Evolutionary conservation across 495 filamentous ascomycete species (phyloP), one percentile per base, ranked within the genome.

Genomic region (Echria macrotheca): DNA sequence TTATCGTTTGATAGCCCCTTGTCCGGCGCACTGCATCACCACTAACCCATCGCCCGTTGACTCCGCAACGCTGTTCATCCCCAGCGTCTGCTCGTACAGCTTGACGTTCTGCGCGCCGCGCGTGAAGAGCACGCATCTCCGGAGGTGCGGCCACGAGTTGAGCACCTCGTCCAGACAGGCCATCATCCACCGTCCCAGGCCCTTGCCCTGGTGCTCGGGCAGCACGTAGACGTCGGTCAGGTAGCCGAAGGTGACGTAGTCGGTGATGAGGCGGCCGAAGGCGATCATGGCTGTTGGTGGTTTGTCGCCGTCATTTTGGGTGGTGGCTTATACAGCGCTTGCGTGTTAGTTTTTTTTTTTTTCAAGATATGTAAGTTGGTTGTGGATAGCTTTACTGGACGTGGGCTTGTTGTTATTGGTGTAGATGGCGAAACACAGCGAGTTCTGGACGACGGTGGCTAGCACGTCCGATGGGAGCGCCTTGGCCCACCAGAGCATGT

Each of bases 161-260:
- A 85, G 29, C 1, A 73, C 38, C 53, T 87, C 80, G 31, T 77
- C 66, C 8, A 81, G 58, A 53, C 80, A 82, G 15, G 59, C 52
- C 53, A 85, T 74, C 48, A 87, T 56, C 81, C 81, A 89, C 8
- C 60, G 66, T 0, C 77, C 83, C 0, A 88, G 67, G 0, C 84
- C 83, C n/a, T 71, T 63, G 0, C 76, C 72, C 46, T 83, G 77
- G 41, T 80, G 69, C 42, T 75, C 68, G 0, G 68, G 58, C 0
- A 79, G 47, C 5, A 87, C 65, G 51, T 80, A 89, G 18, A 89
- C 78, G 47, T 87, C 85, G 8, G 84, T 84, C 18, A 87, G 66
- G 55, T 85, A 87, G n/a, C 72, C 81, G 51, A 84, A 77, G 0
- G 82, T 82, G 9, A 79, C 70, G 51, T 75, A 60, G 54, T 87